Percentiles rank a stretch among this genome's conserved stretches.
Conservation (phyloP, 176 grass and related monocot genomes). For the Typha latifolia region DNA sequence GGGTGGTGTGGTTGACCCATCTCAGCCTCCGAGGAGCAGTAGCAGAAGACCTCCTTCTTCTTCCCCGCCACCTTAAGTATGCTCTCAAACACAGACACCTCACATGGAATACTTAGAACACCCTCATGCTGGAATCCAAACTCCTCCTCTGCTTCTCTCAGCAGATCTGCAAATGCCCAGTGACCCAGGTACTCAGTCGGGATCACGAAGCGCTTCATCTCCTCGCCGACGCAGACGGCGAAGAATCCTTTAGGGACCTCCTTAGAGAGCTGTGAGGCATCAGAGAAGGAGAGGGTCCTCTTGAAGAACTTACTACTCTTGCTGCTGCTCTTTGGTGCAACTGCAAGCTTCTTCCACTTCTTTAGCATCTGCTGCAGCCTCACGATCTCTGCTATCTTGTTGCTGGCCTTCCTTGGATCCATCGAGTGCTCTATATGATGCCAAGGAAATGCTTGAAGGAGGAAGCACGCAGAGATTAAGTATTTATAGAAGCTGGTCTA, state of each 20-base stretch:
- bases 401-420: constrained; percentile 34
- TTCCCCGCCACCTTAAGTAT: constrained; percentile 42
- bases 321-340: constrained; percentile 19
- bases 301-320: constrained; percentile 28
- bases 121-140: constrained; percentile 85
- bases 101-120: constrained; percentile 74
- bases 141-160: constrained; percentile 85
- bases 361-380: constrained; percentile 74
- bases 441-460: background rate
- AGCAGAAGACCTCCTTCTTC: constrained; percentile 48
- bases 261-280: background rate
- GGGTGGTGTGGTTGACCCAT: background rate
- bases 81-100: constrained; percentile 53
- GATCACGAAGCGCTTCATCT: constrained; percentile 91
- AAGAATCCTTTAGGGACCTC: constrained; percentile 57
- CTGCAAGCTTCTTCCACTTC: constrained; percentile 72
- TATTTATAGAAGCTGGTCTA: constrained; percentile 5
- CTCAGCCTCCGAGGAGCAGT: constrained; percentile 54
- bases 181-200: constrained; percentile 74
- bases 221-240: constrained; percentile 74
- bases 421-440: constrained; percentile 26
- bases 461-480: background rate
- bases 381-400: constrained; percentile 77
- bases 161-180: constrained; percentile 58
- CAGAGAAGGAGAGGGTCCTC: constrained; percentile 29